These are phyloP conservation scores for Galerina sulciceps DNA, from an alignment of 768 basidiomycete species.

Conservation along the genomic window DNA sequence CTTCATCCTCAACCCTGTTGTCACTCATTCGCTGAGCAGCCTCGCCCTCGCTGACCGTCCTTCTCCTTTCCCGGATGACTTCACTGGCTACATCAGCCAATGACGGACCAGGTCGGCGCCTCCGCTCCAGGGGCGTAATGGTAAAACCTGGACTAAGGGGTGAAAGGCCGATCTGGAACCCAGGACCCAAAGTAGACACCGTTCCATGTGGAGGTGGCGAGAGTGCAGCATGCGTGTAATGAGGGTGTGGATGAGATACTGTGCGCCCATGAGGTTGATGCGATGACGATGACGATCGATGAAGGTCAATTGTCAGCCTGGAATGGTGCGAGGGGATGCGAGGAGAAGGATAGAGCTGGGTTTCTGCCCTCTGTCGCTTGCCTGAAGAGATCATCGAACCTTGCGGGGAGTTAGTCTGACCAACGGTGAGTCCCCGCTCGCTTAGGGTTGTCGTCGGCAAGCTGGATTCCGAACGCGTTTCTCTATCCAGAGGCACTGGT, in stretches of 20 bases:
- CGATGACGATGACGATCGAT: constrained; percentile 14
- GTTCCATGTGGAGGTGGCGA: constrained; percentile 38
- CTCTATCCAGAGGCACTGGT: constrained; percentile 33
- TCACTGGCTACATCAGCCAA: constrained; percentile 36
- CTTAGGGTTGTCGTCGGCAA: constrained; percentile 18
- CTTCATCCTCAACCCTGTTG: constrained; percentile 7
- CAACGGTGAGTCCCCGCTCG: constrained; percentile 6
- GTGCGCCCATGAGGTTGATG: constrained; percentile 20
- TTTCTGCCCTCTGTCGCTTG: constrained; percentile 13
- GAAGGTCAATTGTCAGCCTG: constrained; percentile 9
- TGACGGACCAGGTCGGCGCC: constrained; percentile 32
- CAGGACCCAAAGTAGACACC: constrained; percentile 46
- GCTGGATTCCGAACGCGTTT: constrained; percentile 35
- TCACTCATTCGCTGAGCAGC: constrained; percentile 1
- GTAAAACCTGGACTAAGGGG: constrained; percentile 80
- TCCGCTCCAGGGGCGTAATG: constrained; percentile 59
- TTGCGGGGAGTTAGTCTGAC: constrained; percentile 1
- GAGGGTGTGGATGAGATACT: constrained; percentile 22
- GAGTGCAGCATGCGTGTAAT: constrained; percentile 16
- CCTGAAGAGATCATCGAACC: constrained; percentile 8
- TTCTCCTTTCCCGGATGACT: constrained; percentile 34
- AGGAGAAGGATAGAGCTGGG: constrained; percentile 19
- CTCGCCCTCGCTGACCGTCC: constrained; percentile 57
- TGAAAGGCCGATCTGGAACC: constrained; percentile 78
- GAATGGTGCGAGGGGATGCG: constrained; percentile 15